Conservation (phyloP, 192 early-diverging fungal genomes). For the Coemansia sp. region DNA sequence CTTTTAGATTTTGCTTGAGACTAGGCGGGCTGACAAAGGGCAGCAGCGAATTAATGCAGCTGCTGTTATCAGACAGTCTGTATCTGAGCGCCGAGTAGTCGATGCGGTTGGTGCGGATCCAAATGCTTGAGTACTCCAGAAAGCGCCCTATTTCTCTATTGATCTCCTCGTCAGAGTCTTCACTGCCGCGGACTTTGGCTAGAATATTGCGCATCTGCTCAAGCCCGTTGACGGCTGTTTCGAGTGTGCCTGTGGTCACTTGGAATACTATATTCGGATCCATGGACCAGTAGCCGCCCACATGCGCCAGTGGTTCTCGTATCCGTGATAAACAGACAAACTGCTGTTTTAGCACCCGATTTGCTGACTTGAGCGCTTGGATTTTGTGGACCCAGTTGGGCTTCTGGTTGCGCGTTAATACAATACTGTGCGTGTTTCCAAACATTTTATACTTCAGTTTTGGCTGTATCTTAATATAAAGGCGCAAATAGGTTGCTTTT, state of each 20-base stretch:
- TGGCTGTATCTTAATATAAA: too few species aligned
- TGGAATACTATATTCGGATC: constrained; percentile 23
- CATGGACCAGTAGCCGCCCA: constrained; percentile 50
- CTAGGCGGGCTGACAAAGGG: background rate
- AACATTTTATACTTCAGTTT: too few species aligned
- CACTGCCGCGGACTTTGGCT: background rate
- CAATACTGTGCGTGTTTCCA: too few species aligned
- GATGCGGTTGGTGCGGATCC: constrained; percentile 30
- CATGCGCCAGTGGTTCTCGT: constrained; percentile 31
- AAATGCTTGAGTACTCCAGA: constrained; percentile 16
- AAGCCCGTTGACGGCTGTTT: constrained; percentile 25
- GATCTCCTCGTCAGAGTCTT: background rate
- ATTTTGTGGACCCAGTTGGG: background rate
- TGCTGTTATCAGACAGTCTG: background rate
- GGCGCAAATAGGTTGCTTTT: too few species aligned
- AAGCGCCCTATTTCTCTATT: constrained; percentile 18
- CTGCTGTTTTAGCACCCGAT: constrained; percentile 6
- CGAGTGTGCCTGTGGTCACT: constrained; percentile 23
- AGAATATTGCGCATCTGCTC: constrained; percentile 21
- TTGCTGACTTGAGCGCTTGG: constrained; percentile 9
- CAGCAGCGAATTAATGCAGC: background rate
- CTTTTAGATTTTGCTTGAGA: too few species aligned
- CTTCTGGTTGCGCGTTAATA: too few species aligned
- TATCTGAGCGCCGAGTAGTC: background rate
- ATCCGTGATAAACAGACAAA: constrained; percentile 36